Evolutionary conservation across 352 stramenopile genomes (phyloP), one percentile per base, ranked within the genome.

Genomic region (Phytophthora pisi): DNA sequence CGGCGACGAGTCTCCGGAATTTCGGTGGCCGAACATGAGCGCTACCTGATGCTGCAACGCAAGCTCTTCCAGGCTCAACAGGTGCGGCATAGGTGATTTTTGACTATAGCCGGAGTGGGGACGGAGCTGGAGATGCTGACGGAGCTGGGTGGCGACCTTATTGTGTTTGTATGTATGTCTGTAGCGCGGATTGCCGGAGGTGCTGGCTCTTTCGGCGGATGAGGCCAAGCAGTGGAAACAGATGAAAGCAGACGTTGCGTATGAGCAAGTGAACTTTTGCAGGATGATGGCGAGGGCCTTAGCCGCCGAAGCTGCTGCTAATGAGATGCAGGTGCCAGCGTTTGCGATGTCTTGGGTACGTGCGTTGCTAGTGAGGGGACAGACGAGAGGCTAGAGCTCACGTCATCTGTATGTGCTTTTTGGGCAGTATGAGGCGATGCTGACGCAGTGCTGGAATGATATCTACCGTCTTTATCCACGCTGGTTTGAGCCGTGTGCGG

Each of bases 401-500:
- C 3, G 9, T 64, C 23, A 34, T 8, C 23, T 40, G 31, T 64
- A 18, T 52, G 3, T 28, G 4, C 2, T 20, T 52, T 26, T 45
- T 61, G 30, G 52, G 4, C 34, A 89, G 81, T 84, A 82, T 45
- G 64, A 79, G 7, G 58, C 64, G 11, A 75, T 75, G 65, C 30
- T 84, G n/a, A 62, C 70, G 9, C 71, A 75, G 31, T 82, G 79
- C 36, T 73, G 68, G 16, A 90, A 93, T 70, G 78, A 91, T 52
- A 75, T 87, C 30, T 79, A 79, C 55, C 83, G 79, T 30, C 70
- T 92, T 38, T 93, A 93, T 65, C 68, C 83, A 18, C 73, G 75
- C 10, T 88, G 81, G 57, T 93, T 88, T 62, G 73, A 91, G 38
- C 60, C 61, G 2, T 77, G 74, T n/a, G 13, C 87, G 43, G 56